A percentile compares a stretch with the other conserved stretches of the same genome.
These are phyloP conservation scores for Phytophthora europaea DNA, from an alignment of 352 stramenopile species.

Conservation along the genomic window DNA sequence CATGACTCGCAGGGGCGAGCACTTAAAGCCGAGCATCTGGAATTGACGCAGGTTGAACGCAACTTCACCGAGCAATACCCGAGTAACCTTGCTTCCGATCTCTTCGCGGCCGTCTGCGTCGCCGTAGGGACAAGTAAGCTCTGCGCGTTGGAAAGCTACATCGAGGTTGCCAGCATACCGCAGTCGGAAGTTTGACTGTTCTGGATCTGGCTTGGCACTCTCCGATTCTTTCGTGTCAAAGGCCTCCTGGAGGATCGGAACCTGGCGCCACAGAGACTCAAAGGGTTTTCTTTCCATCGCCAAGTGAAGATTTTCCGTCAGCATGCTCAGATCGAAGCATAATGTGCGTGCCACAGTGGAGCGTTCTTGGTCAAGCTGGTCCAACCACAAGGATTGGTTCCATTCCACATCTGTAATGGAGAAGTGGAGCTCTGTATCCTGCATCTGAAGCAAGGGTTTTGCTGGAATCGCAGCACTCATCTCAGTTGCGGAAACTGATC, in stretches of 20 bases:
- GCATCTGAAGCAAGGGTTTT: slow-evolving; percentile 27
- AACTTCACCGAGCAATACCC: slow-evolving; percentile 47
- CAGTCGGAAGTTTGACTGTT: slow-evolving; percentile 41
- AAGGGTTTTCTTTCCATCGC: slow-evolving; percentile 22
- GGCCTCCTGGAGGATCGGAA: slow-evolving; percentile 47
- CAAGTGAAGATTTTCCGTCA: slow-evolving; percentile 29
- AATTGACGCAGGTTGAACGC: slow-evolving; percentile 64
- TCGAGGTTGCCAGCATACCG: slow-evolving; percentile 66
- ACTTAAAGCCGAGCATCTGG: slow-evolving; percentile 55
- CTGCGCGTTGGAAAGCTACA: slow-evolving; percentile 47
- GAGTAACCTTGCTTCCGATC: slow-evolving; percentile 41
- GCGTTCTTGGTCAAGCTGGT: background rate
- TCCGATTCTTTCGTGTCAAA: slow-evolving; percentile 48
- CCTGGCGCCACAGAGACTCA: slow-evolving; percentile 11
- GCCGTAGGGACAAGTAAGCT: slow-evolving; percentile 49
- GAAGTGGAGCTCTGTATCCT: slow-evolving; percentile 48
- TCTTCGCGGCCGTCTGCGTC: slow-evolving; percentile 23
- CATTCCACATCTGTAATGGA: slow-evolving; percentile 59
- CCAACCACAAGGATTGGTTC: slow-evolving; percentile 24
- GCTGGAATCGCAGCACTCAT: slow-evolving; percentile 16
- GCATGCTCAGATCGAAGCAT: slow-evolving; percentile 36
- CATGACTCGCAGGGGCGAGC: slow-evolving; percentile 31
- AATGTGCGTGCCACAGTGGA: slow-evolving; percentile 16
- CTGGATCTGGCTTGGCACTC: background rate
- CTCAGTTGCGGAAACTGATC: slow-evolving; percentile 29